Conservation (phyloP, 208 protist species). For the Crithidia bombi region DNA sequence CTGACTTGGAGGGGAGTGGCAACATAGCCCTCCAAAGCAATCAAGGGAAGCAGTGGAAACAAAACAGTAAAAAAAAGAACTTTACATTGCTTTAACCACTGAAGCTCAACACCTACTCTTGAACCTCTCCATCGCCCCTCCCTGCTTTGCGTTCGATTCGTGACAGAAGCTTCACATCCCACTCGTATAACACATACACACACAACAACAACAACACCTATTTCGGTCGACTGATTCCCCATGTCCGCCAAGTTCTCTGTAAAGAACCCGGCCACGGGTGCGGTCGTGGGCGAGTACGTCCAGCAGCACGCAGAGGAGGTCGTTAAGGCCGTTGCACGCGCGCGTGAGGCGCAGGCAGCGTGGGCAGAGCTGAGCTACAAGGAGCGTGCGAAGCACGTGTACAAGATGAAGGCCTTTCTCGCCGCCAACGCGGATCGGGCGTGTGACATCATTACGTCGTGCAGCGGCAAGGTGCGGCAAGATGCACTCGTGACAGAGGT, state of each 20-base stretch:
- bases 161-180: neutral
- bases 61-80: no score
- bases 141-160: no score
- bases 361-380: slow-evolving; percentile 65
- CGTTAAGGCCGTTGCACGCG: slow-evolving; percentile 33
- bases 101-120: no score
- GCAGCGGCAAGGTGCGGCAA: slow-evolving; percentile 70
- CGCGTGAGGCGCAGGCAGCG: slow-evolving; percentile 58
- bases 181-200: neutral
- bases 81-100: no score
- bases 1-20: no score
- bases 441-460: slow-evolving; percentile 52
- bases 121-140: no score
- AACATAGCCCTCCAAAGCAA: no score
- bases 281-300: slow-evolving; percentile 36
- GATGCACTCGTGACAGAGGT: slow-evolving; percentile 83
- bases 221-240: no score
- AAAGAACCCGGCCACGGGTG: slow-evolving; percentile 74
- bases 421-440: slow-evolving; percentile 62
- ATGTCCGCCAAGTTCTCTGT: slow-evolving; percentile 41
- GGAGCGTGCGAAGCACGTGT: slow-evolving; percentile 51
- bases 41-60: no score
- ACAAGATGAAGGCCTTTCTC: slow-evolving; percentile 67
- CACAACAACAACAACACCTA: neutral
- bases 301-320: slow-evolving; percentile 34